These are phyloP conservation scores for Salix exigua DNA, from an alignment of 345 rosid genomes.

Conservation along the genomic window DNA sequence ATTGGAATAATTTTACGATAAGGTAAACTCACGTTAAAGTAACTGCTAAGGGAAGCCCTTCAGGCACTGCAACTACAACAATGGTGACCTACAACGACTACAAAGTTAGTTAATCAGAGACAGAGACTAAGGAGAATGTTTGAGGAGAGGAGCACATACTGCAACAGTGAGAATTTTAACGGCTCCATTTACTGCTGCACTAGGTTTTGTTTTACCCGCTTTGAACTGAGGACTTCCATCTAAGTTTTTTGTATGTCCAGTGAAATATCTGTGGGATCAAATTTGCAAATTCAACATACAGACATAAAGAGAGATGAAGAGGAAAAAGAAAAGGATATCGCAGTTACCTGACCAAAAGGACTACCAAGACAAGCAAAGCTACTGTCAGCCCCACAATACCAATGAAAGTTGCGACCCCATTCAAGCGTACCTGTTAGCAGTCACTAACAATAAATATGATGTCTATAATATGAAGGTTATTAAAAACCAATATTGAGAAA, in stretches of 20 bases:
- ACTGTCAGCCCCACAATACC: slow-evolving; percentile 91
- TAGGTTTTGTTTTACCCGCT: slow-evolving; percentile 50
- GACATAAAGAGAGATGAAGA: too few species aligned
- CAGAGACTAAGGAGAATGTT: not conserved
- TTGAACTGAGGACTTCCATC: slow-evolving; percentile 50
- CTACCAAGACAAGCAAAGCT: slow-evolving; percentile 65
- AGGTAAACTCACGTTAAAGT: slow-evolving; percentile 84
- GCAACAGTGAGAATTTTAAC: slow-evolving; percentile 90
- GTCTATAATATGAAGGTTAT: not conserved
- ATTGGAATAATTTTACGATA: not conserved
- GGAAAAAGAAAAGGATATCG: not conserved
- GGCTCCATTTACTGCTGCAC: slow-evolving; percentile 64
- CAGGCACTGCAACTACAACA: slow-evolving; percentile 99
- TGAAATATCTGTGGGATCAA: slow-evolving; percentile 57
- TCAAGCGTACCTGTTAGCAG: slow-evolving; percentile 70
- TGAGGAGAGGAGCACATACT: slow-evolving; percentile 40
- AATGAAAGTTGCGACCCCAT: slow-evolving; percentile 97
- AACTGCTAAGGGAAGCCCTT: slow-evolving; percentile 98
- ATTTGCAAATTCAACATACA: not conserved
- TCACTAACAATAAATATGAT: slow-evolving; percentile 1
- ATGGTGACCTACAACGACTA: slow-evolving; percentile 67
- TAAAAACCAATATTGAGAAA: slow-evolving; percentile 7
- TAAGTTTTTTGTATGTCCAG: slow-evolving; percentile 55
- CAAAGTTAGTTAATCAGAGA: not conserved
- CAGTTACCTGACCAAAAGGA: slow-evolving; percentile 72